These are phyloP conservation scores for Erigeron canadensis DNA, from an alignment of 129 eudicot genomes.

Conservation along the genomic window DNA sequence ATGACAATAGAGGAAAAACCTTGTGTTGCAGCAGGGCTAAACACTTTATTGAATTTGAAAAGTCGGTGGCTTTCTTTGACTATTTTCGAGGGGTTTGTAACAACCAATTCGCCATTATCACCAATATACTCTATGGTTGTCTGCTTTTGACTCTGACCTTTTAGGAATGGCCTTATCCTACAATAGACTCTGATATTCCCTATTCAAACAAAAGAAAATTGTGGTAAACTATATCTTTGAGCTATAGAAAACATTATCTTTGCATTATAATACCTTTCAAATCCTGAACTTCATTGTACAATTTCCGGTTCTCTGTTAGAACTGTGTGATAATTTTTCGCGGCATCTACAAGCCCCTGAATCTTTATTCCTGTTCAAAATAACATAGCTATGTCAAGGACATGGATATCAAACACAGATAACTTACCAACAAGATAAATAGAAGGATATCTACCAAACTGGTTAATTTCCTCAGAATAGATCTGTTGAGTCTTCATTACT, in stretches of 20 bases:
- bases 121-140: constrained; percentile 75
- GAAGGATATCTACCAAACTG: constrained; percentile 48
- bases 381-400: background rate
- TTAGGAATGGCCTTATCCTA: constrained; percentile 79
- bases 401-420: background rate
- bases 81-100: constrained; percentile 71
- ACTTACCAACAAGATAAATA: background rate
- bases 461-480: constrained; percentile 56
- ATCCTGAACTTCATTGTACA: constrained; percentile 89
- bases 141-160: constrained; percentile 57
- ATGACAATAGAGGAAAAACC: constrained; percentile 38
- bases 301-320: constrained; percentile 63
- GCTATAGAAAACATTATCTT: background rate
- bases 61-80: constrained; percentile 74
- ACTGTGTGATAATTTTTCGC: constrained; percentile 76
- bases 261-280: constrained; percentile 55
- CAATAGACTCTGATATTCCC: constrained; percentile 93
- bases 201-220: constrained; percentile 29
- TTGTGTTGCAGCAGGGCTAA: constrained; percentile 83
- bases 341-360: constrained; percentile 69
- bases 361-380: constrained; percentile 44
- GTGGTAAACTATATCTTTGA: background rate
- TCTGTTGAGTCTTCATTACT: constrained; percentile 43
- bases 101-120: constrained; percentile 83
- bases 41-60: constrained; percentile 81